These are phyloP conservation scores for Cryphonectria carpinicola DNA, from an alignment of 2,329 filamentous ascomycete species.

Conservation along the genomic window DNA sequence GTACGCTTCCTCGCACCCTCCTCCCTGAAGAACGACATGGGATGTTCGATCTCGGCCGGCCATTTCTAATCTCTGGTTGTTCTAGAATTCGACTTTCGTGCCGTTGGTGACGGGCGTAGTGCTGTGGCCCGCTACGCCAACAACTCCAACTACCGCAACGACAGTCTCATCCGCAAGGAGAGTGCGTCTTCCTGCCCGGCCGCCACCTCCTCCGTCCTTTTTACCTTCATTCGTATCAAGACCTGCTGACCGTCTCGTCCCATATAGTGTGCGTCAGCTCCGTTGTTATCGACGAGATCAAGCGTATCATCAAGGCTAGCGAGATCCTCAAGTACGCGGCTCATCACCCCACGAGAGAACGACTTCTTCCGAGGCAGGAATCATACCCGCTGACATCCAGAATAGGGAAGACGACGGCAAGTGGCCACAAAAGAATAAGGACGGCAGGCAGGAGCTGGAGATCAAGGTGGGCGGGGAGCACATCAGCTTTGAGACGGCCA, in stretches of 20 bases:
- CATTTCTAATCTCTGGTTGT: constrained; percentile 33
- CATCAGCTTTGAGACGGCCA: constrained; percentile 98
- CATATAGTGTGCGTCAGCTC: constrained; percentile 90
- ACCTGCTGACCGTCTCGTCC: not conserved
- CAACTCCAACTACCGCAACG: constrained; percentile 99
- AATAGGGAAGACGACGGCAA: constrained; percentile 93
- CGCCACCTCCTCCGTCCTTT: not conserved
- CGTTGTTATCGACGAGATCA: constrained; percentile 88
- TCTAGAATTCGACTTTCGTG: constrained; percentile 93
- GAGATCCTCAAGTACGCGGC: constrained; percentile 90
- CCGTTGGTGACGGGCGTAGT: constrained; percentile 88
- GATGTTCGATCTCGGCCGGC: not conserved
- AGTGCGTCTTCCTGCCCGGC: constrained; percentile 63
- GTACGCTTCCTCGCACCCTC: constrained; percentile 51
- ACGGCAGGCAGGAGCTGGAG: constrained; percentile 94
- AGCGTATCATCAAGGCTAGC: constrained; percentile 94
- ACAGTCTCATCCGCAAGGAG: constrained; percentile 98
- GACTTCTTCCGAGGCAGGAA: not conserved
- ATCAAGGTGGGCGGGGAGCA: constrained; percentile 93
- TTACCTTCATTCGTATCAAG: not conserved
- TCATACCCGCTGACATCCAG: not conserved
- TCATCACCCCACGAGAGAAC: not conserved
- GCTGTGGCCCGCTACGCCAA: constrained; percentile 96
- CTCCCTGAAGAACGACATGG: not conserved
- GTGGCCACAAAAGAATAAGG: constrained; percentile 99